Base-by-base conservation (phyloP, 306 rosid genomes). In the Datisca glomerata region DNA sequence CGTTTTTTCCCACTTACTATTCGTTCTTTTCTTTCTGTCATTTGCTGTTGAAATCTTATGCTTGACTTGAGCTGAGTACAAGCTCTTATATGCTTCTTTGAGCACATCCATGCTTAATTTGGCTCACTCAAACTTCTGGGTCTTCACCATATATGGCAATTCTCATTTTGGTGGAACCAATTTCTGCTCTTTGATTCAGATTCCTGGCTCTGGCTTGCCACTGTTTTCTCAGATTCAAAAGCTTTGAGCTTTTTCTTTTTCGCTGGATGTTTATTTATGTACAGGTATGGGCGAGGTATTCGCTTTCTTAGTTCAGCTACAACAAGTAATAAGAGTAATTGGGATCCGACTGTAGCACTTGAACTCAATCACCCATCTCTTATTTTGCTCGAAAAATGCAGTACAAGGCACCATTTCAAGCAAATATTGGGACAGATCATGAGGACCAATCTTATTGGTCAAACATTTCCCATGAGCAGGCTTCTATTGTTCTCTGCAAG, bases 391-490 rank as follows among this genome's bases (percentile, higher is more conserved):
- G 85, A 76, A 57, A 65, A 61, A 42, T 76, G 76, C 64, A 33
- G 61, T 17, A 41, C 73, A 22, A 71, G 76, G 51, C n/a, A 54
- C 34, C 79, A 71, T 56, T 76, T 71, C 60, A 64, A 66, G 39
- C 76, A 76, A 65, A 68, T 76, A 27, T 40, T 71, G 36, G 79
- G 70, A 7, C 68, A 71, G 32, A 61, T 64, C 42, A 76, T 76
- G 76, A 76, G 76, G 41, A 35, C 28, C 47, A 45, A 59, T 51
- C 70, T 71, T 20, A 47, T 67, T 13, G 70, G 79, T n/a, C 65
- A 45, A 49, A 76, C 79, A 25, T 76, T 76, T 67, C 79, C 79
- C 2, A 68, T 76, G 85, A 76, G 85, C 67, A 64, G 85, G 57
- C 73, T 71, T 45, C 67, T 76, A 6, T 51, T 66, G n/a, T 76